These are phyloP conservation scores for Linum usitatissimum DNA, from an alignment of 345 rosid genomes.

Conservation along the genomic window DNA sequence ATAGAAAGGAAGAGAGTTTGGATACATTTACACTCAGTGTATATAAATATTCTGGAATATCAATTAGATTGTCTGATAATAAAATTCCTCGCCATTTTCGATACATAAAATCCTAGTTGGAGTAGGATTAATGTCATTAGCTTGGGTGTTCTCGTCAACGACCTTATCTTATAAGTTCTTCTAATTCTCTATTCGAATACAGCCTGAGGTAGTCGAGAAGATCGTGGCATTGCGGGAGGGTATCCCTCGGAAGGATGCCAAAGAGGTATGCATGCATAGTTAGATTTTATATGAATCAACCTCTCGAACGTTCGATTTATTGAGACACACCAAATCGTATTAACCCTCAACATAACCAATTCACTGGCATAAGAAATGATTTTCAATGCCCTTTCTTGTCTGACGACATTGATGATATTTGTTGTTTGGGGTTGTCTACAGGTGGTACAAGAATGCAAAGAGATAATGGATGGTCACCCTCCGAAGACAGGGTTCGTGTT, in stretches of 20 bases:
- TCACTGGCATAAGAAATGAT: neutral
- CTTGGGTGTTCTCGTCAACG: too few relatives aligned
- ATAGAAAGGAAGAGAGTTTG: slow-evolving; percentile 87
- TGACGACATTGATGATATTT: neutral
- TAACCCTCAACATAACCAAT: too few relatives aligned
- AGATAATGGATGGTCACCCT: slow-evolving; percentile 77
- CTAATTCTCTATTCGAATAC: slow-evolving; percentile 8
- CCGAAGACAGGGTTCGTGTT: slow-evolving; percentile 80
- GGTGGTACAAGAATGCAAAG: slow-evolving; percentile 98
- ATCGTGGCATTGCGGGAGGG: slow-evolving; percentile 93
- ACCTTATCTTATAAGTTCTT: neutral
- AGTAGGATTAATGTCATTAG: too few relatives aligned
- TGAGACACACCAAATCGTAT: too few relatives aligned
- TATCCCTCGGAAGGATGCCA: slow-evolving; percentile 90
- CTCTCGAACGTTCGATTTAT: too few relatives aligned
- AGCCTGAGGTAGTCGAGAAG: slow-evolving; percentile 98
- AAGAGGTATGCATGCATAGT: slow-evolving; percentile 50
- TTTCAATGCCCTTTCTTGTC: neutral
- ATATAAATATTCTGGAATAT: slow-evolving; percentile 89
- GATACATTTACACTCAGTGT: slow-evolving; percentile 89
- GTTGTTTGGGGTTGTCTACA: slow-evolving; percentile 11
- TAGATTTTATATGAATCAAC: neutral
- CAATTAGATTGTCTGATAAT: slow-evolving; percentile 93
- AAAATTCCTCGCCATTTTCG: slow-evolving; percentile 1
- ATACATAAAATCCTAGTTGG: neutral